Evolutionary conservation across 257 asterid genomes (phyloP).

Genomic region (Phtheirospermum japonicum): DNA sequence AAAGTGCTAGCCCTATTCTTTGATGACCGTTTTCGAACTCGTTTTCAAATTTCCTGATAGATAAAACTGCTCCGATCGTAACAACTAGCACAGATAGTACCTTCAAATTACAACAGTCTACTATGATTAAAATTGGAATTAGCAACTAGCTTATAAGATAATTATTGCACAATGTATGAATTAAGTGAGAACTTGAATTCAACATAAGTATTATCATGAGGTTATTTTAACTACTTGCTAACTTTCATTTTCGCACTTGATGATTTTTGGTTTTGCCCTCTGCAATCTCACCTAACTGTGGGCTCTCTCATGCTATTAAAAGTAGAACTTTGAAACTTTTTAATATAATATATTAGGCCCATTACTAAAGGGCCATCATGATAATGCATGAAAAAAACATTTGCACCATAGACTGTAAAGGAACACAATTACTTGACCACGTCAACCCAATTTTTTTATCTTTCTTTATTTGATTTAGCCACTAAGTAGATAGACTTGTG

Average conservation of each 20-base stretch:
- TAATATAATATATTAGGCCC: not conserved
- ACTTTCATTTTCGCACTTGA: not conserved
- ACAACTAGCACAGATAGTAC: conserved; percentile 50
- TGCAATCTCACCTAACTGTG: conserved; percentile 36
- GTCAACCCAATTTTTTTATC: not conserved
- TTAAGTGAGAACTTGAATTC: no score
- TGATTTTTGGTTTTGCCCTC: not conserved
- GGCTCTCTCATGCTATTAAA: conserved; percentile 30
- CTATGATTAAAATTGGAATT: no score
- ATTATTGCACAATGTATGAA: no score
- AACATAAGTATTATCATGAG: no score
- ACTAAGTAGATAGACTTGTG: no score
- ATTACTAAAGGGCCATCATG: conserved; percentile 41
- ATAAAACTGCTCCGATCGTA: conserved; percentile 67
- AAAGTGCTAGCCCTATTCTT: conserved; percentile 78
- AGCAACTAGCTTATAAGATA: no score
- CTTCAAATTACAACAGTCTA: conserved; percentile 24
- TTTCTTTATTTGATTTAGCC: not conserved
- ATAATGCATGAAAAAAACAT: conserved; percentile 34
- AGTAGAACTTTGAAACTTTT: conserved; percentile 16
- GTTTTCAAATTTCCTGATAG: conserved; percentile 73
- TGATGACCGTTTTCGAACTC: conserved; percentile 70
- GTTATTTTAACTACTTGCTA: not conserved
- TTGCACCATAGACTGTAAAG: conserved; percentile 35
- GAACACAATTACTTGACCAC: conserved; percentile 31